Evolutionary conservation across 768 basidiomycete genomes (phyloP).

Genomic region (Brasilioporus rufonigricans): DNA sequence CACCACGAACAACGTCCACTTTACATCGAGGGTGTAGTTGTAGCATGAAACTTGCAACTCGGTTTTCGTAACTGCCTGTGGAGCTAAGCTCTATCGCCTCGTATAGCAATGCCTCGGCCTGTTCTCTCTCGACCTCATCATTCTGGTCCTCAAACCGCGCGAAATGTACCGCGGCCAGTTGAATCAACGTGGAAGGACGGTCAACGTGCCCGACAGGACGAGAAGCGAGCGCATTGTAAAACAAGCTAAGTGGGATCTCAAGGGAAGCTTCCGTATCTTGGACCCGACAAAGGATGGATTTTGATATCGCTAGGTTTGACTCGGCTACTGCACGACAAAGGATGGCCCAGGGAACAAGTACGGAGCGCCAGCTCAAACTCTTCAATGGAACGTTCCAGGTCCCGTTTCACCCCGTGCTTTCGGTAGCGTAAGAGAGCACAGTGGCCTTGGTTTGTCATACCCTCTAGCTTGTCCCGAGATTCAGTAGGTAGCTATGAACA

Average conservation of each 20-base stretch:
- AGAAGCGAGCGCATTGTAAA: neutral
- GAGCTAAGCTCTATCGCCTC: neutral
- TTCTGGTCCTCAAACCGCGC: neutral
- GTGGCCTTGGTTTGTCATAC: neutral
- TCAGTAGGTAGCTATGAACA: neutral
- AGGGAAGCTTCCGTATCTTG: neutral
- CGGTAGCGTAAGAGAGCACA: neutral
- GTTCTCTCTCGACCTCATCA: neutral
- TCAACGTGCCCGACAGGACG: neutral
- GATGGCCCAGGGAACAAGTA: neutral
- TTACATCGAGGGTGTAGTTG: neutral
- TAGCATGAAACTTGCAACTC: neutral
- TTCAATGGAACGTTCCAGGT: neutral
- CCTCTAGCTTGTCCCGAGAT: neutral
- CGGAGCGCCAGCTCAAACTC: neutral
- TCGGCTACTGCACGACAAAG: neutral
- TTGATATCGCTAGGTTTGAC: neutral
- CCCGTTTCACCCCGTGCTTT: neutral
- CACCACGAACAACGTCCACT: neutral
- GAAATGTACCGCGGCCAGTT: neutral
- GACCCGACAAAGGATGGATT: neutral
- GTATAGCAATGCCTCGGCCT: neutral
- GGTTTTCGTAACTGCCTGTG: neutral
- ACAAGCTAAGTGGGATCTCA: neutral
- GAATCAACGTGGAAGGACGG: neutral